Base-by-base conservation (phyloP, 2,329 filamentous ascomycete species). In the Didymella sp. region DNA sequence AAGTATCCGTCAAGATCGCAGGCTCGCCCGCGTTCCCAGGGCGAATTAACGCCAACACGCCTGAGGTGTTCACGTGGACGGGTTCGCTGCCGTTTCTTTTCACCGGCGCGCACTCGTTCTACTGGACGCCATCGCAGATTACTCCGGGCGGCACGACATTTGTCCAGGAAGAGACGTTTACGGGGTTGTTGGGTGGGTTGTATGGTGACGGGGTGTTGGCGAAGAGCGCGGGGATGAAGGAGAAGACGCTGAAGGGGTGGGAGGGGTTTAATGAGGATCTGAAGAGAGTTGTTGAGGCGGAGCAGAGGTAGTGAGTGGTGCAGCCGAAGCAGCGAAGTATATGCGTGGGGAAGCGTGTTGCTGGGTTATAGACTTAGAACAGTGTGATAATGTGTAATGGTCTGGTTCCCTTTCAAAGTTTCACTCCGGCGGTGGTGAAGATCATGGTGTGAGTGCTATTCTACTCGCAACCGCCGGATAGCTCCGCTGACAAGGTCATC, bases 151-250 rank as follows among this genome's bases (percentile, higher is more conserved):
- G 63, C 7, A 68, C 65, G 7, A 59, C 50, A 4, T 67, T 68
- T n/a, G 49, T 49, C 6, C 65, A 69, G 43, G 51, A 64, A 28
- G 67, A 69, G 25, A 40, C 13, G 2, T 69, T 69, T 22, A 54
- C 49, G 2, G 67, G 67, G 4, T 31, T 42, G 15, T n/a, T 69
- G 30, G 44, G 50, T 13, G 66, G 51, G n/a, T 6, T 60, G 19
- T 13, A 49, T 44, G 28, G 44, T 0, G 51, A 54, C 7, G 37
- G 37, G 6, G 11, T 6, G 9, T 38, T 58, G 15, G 66, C 52
- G 6, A 38, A 47, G 38, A 25, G 43, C 1, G 28, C n/a, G 38
- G 48, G 48, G 21, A 42, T 66, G 30, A 43, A 44, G 37, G 62
- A 57, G 44, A 61, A 54, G 35, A 59, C 50, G 8, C 59, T 55